Conservation (phyloP, 23 red algal species). For the Gracilariopsis chorda region DNA sequence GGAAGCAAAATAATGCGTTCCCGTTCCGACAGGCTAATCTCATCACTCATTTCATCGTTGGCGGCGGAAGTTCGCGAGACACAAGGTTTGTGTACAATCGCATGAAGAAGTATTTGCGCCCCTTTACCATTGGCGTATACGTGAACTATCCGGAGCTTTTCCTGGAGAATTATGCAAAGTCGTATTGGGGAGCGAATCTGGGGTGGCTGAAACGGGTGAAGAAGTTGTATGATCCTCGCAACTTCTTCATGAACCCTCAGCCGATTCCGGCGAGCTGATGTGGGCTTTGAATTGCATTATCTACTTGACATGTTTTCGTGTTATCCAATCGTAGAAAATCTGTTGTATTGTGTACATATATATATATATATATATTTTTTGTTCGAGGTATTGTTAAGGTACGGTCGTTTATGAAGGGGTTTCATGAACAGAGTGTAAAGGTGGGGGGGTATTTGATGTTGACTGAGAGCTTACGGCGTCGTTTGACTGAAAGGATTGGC, state of each 20-base stretch:
- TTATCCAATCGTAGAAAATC: too few relatives aligned
- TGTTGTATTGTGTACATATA: too few relatives aligned
- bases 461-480: too few relatives aligned
- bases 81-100: conserved; percentile 28
- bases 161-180: conserved; percentile 30
- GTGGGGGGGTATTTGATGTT: too few relatives aligned
- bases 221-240: conserved; percentile 28
- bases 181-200: conserved; percentile 49
- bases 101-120: conserved; percentile 45
- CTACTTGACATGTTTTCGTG: too few relatives aligned
- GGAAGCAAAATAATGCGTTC: conserved; percentile 29
- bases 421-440: too few relatives aligned
- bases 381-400: too few relatives aligned
- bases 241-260: conserved; percentile 52
- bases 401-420: too few relatives aligned
- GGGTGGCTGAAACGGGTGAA: not conserved
- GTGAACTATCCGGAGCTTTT: conserved; percentile 48
- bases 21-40: conserved; percentile 35
- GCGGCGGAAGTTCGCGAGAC: not conserved
- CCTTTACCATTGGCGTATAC: conserved; percentile 46
- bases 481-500: too few relatives aligned
- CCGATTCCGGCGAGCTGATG: conserved; percentile 60
- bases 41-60: conserved; percentile 64
- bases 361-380: too few relatives aligned
- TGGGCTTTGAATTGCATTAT: too few relatives aligned